Conservation (phyloP, 1,139 yeast species). For the Pneumocystis carinii region DNA sequence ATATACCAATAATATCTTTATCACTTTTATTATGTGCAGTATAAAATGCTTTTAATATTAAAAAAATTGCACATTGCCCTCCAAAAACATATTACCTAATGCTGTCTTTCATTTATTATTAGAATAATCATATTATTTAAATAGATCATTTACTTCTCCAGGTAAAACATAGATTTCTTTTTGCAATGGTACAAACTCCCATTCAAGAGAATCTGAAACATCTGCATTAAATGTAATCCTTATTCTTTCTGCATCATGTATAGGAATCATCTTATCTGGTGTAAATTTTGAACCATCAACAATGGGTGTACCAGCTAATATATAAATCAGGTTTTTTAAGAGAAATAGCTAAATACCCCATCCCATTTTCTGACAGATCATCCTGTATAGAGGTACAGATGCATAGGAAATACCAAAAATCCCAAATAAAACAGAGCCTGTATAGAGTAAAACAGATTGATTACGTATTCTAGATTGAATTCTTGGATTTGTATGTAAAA, state of each 20-base stretch:
- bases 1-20: slow-evolving; percentile 94
- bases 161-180: slow-evolving; percentile 87
- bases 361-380: slow-evolving; percentile 87
- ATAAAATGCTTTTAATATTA: slow-evolving; percentile 85
- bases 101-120: neutral
- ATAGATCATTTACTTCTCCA: slow-evolving; percentile 40
- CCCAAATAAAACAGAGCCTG: slow-evolving; percentile 37
- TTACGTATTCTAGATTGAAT: slow-evolving; percentile 4
- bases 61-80: neutral
- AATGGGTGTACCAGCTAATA: slow-evolving; percentile 77
- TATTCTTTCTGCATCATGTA: slow-evolving; percentile 70
- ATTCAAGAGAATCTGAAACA: slow-evolving; percentile 79
- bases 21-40: slow-evolving; percentile 76
- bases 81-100: neutral
- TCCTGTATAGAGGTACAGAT: slow-evolving; percentile 85
- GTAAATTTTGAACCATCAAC: slow-evolving; percentile 71
- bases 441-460: slow-evolving; percentile 12
- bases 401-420: slow-evolving; percentile 75
- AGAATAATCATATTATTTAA: neutral
- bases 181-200: slow-evolving; percentile 93
- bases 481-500: neutral
- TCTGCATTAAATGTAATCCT: slow-evolving; percentile 79
- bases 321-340: neutral
- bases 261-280: slow-evolving; percentile 75
- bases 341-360: slow-evolving; percentile 19